Evolutionary conservation across 2,329 filamentous ascomycete species (phyloP).

Genomic region (Phialophora chinensis): DNA sequence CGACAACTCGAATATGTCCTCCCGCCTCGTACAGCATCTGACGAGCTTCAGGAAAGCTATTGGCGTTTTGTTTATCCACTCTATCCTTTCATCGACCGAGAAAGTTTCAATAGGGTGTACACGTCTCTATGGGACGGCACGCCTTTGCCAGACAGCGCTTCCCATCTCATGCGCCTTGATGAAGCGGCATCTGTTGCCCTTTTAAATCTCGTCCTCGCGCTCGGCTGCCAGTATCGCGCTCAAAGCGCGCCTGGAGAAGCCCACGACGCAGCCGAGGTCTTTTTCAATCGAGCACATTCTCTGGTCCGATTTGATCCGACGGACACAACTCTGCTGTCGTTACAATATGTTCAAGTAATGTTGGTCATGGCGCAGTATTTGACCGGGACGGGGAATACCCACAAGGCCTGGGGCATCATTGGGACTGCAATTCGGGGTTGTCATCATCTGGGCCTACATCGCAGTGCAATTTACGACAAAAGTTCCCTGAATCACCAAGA

Average conservation of each 20-base stretch:
- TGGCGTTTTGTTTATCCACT: slow-evolving; percentile 56
- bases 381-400: slow-evolving; percentile 55
- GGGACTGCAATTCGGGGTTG: slow-evolving; percentile 56
- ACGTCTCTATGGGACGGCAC: slow-evolving; percentile 50
- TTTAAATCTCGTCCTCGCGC: slow-evolving; percentile 55
- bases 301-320: slow-evolving; percentile 48
- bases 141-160: slow-evolving; percentile 38
- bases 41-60: slow-evolving; percentile 54
- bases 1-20: slow-evolving; percentile 47
- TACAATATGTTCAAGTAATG: slow-evolving; percentile 55
- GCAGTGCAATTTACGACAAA: slow-evolving; percentile 45
- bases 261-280: slow-evolving; percentile 47
- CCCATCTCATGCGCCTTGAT: slow-evolving; percentile 39
- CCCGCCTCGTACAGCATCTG: slow-evolving; percentile 53
- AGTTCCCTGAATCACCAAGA: slow-evolving; percentile 41
- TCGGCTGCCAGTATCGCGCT: slow-evolving; percentile 52
- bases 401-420: slow-evolving; percentile 59
- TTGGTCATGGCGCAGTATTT: slow-evolving; percentile 57
- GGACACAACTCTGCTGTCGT: slow-evolving; percentile 47
- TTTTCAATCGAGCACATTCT: slow-evolving; percentile 53
- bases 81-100: slow-evolving; percentile 54
- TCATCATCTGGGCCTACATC: slow-evolving; percentile 54
- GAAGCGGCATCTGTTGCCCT: slow-evolving; percentile 54
- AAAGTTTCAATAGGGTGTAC: slow-evolving; percentile 49
- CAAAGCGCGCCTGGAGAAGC: slow-evolving; percentile 44